These are phyloP conservation scores for Cladorrhinum sp. DNA, from an alignment of 2,329 filamentous ascomycete species.

Conservation along the genomic window DNA sequence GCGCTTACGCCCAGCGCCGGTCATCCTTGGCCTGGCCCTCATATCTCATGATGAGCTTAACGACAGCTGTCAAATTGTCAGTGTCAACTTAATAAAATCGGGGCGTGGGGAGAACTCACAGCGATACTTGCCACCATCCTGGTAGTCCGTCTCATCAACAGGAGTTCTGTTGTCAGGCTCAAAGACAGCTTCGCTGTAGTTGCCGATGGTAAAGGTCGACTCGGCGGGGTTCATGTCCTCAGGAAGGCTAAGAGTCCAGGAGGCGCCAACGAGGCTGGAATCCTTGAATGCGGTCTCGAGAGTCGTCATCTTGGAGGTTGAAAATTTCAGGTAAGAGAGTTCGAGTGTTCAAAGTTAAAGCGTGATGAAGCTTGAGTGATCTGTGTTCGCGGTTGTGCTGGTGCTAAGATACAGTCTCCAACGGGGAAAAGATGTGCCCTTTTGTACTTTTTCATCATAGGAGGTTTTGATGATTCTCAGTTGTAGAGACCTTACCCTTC, in stretches of 20 bases:
- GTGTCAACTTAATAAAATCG: constrained; percentile 12
- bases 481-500: too few species aligned
- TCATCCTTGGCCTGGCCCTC: neutral
- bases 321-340: neutral
- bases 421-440: neutral
- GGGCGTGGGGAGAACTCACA: constrained; percentile 16
- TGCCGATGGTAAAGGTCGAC: constrained; percentile 8
- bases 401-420: neutral
- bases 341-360: too few species aligned
- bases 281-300: neutral
- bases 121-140: constrained; percentile 11
- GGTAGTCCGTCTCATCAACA: neutral
- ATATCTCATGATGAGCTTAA: constrained; percentile 6
- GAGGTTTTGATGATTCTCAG: neutral
- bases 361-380: neutral
- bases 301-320: neutral
- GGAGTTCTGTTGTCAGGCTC: neutral
- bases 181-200: constrained; percentile 1
- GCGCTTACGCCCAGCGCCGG: constrained; percentile 5
- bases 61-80: neutral
- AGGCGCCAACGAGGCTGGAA: constrained; percentile 1
- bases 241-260: neutral
- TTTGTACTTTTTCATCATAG: neutral
- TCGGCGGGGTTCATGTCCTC: neutral
- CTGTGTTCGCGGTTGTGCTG: neutral